Percentiles rank a stretch among this genome's conserved stretches.
Conservation (phyloP, 2,329 filamentous ascomycete species). For the Chaetomiaceae sp. region DNA sequence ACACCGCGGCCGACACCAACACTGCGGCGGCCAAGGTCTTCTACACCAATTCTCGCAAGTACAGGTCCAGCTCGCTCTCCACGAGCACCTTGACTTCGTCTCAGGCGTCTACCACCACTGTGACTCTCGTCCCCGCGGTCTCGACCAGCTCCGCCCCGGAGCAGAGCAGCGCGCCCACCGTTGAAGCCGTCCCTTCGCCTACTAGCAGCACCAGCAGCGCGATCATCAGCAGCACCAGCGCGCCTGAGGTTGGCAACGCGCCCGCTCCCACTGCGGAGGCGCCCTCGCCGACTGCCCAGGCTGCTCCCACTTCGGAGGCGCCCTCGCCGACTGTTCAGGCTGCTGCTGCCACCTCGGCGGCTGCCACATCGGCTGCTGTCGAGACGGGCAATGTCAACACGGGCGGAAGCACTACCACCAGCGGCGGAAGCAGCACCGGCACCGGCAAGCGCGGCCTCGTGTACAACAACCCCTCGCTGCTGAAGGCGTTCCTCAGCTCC, state of each 20-base stretch:
- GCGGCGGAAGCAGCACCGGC: conserved; percentile 16
- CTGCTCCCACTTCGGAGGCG: not conserved
- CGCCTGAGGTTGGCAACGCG: conserved; percentile 6
- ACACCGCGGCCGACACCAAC: conserved; percentile 15
- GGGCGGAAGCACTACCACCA: not conserved
- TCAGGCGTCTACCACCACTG: conserved; percentile 5
- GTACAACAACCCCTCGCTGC: conserved; percentile 58
- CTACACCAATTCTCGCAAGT: conserved; percentile 20
- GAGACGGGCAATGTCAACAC: not conserved
- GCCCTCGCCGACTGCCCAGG: conserved; percentile 5
- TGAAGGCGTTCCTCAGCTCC: conserved; percentile 44
- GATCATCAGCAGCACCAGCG: too few relatives aligned
- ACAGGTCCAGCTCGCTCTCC: conserved; percentile 8
- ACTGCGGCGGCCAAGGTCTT: conserved; percentile 18
- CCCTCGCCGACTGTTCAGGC: not conserved
- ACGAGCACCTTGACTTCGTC: conserved; percentile 17
- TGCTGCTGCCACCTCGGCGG: not conserved
- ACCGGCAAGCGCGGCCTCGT: conserved; percentile 59
- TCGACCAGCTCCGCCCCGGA: conserved; percentile 11
- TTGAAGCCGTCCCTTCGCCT: not conserved
- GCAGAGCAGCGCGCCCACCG: conserved; percentile 12
- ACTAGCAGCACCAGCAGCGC: not conserved
- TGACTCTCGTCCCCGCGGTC: conserved; percentile 22
- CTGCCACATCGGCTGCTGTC: not conserved
- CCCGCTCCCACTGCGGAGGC: conserved; percentile 12